Conservation (phyloP, 2,329 filamentous ascomycete species). For the Stenocarpella maydis region DNA sequence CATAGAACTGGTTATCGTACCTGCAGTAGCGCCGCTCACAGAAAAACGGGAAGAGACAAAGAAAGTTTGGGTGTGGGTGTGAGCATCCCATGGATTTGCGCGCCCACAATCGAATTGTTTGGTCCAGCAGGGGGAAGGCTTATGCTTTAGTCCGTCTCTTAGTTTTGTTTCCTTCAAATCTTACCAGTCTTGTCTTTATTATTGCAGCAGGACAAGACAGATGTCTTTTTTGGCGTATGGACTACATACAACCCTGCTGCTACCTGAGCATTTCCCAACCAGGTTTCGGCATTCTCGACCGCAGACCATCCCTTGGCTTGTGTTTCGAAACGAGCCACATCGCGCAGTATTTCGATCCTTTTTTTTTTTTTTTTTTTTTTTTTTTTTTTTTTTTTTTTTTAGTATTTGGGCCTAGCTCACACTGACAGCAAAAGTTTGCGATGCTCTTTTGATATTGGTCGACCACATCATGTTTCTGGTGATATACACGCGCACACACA, state of each 20-base stretch:
- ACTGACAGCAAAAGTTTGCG: not conserved
- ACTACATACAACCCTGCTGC: not conserved
- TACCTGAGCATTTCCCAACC: not conserved
- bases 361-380: not conserved
- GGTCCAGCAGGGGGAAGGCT: no score
- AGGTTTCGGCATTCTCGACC: not conserved
- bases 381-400: not conserved
- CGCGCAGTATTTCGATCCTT: not conserved
- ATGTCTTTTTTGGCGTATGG: no score
- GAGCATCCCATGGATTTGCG: not conserved
- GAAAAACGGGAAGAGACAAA: not conserved
- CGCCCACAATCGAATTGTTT: not conserved
- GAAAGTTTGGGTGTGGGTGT: not conserved
- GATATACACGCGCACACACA: no score
- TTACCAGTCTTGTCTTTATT: no score
- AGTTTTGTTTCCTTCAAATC: no score
- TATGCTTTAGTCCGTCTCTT: no score
- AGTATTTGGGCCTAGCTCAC: not conserved
- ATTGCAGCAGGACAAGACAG: not conserved
- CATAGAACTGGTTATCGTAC: constrained; percentile 26
- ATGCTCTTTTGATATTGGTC: constrained; percentile 4
- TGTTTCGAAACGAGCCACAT: constrained; percentile 22
- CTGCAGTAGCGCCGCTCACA: constrained; percentile 33
- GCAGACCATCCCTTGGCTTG: constrained; percentile 17
- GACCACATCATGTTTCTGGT: not conserved